Percentiles rank a stretch among this genome's conserved stretches.
Evolutionary conservation across 73 alveolate species (phyloP).

Genomic region (Effrenium voratum): DNA sequence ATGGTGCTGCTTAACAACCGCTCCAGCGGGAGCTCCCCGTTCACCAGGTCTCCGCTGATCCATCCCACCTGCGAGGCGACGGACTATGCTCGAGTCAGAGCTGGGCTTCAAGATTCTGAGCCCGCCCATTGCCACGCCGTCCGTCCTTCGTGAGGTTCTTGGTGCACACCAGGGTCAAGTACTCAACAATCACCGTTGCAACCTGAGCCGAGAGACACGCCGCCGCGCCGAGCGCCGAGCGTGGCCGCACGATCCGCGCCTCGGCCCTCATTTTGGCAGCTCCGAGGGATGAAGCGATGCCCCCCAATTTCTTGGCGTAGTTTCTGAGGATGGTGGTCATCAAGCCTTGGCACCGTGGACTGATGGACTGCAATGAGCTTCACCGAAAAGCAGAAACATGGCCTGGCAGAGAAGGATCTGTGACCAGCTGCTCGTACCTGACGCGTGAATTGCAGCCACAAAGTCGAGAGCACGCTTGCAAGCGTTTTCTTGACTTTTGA

Average conservation of each 20-base stretch:
- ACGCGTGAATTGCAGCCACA: background rate
- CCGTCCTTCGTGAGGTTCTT: conserved; percentile 78
- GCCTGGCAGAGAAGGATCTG: conserved; percentile 80
- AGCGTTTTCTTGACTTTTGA: background rate
- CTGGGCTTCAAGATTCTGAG: background rate
- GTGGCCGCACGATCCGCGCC: background rate
- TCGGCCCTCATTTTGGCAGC: background rate
- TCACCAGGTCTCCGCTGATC: conserved; percentile 32
- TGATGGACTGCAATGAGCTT: background rate
- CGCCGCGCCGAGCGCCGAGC: background rate
- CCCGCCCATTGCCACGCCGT: background rate
- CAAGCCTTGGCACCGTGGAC: conserved; percentile 8
- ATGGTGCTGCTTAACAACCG: background rate
- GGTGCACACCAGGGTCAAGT: conserved; percentile 59
- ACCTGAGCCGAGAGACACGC: background rate
- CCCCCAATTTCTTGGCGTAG: conserved; percentile 32
- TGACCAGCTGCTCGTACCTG: conserved; percentile 72
- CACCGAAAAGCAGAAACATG: background rate
- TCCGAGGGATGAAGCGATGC: background rate
- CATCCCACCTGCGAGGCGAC: conserved; percentile 25
- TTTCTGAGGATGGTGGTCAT: conserved; percentile 77
- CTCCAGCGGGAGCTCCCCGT: conserved; percentile 61
- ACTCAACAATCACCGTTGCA: conserved; percentile 46
- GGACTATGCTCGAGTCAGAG: background rate
- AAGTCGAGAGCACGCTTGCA: too few species aligned